A percentile compares a stretch with the other conserved stretches of the same genome.
These are phyloP conservation scores for Diaporthe australafricana DNA, from an alignment of 2,329 filamentous ascomycete genomes.

Conservation along the genomic window DNA sequence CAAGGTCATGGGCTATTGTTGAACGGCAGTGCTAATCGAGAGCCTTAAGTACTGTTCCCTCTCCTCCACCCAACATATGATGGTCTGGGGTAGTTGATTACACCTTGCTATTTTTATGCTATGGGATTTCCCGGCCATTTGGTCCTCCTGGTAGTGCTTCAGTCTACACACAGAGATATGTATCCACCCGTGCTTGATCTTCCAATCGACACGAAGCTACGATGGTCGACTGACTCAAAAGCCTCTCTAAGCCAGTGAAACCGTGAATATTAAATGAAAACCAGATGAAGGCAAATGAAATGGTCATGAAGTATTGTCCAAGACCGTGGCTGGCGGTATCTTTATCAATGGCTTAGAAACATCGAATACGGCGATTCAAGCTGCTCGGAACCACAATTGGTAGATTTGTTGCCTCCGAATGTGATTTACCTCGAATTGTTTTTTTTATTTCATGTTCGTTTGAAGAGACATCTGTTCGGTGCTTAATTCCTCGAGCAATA, in stretches of 20 bases:
- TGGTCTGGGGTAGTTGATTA: background rate
- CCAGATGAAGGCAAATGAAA: background rate
- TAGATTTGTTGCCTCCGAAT: background rate
- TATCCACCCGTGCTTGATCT: background rate
- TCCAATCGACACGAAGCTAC: background rate
- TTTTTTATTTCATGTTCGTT: background rate
- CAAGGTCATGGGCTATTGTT: background rate
- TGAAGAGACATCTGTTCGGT: background rate
- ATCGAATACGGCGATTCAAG: too few relatives aligned
- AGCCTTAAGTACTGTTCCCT: background rate
- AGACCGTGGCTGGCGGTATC: background rate
- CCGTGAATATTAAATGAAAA: background rate
- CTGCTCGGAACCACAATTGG: too few relatives aligned
- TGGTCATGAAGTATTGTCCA: background rate
- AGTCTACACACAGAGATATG: background rate
- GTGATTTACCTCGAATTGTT: background rate
- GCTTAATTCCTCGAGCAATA: background rate
- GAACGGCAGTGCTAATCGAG: background rate
- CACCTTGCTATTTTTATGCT: background rate
- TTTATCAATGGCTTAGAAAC: too few relatives aligned
- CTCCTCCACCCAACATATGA: background rate
- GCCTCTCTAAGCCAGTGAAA: background rate
- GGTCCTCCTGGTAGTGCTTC: background rate
- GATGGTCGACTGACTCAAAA: background rate
- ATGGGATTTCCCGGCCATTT: background rate